Evolutionary conservation across 345 rosid species (phyloP).

Genomic region (Combretum micranthum): DNA sequence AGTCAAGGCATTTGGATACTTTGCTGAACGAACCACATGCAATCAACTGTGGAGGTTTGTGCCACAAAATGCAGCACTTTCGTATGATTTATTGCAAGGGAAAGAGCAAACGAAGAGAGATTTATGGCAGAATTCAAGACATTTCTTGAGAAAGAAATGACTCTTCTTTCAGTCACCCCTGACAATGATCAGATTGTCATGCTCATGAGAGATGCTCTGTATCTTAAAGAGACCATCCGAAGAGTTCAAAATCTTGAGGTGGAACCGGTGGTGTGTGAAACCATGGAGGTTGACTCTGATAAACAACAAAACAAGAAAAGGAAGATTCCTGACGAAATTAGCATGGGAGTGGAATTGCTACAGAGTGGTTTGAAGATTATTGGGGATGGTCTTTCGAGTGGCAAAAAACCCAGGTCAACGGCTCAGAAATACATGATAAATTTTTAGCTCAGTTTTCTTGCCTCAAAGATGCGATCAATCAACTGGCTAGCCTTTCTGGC

Average conservation of each 20-base stretch:
- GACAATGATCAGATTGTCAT: conserved; percentile 40
- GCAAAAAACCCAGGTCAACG: conserved; percentile 34
- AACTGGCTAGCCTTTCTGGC: conserved; percentile 39
- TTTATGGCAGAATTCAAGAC: conserved; percentile 77
- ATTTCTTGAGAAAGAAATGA: conserved; percentile 73
- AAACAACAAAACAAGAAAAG: conserved; percentile 55
- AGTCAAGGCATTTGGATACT: conserved; percentile 67
- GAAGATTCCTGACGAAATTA: conserved; percentile 70
- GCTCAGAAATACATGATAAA: conserved; percentile 46
- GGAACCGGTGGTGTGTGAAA: conserved; percentile 15
- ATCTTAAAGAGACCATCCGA: conserved; percentile 36
- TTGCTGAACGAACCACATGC: conserved; percentile 76
- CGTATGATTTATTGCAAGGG: conserved; percentile 53
- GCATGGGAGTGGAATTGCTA: conserved; percentile 65
- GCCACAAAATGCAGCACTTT: conserved; percentile 75
- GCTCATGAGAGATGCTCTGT: conserved; percentile 50
- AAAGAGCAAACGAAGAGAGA: conserved; percentile 51
- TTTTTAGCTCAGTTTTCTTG: conserved; percentile 49
- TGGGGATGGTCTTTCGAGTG: conserved; percentile 52
- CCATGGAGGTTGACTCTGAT: conserved; percentile 26
- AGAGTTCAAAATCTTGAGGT: conserved; percentile 17
- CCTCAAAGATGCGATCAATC: conserved; percentile 59
- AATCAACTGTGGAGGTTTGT: conserved; percentile 83
- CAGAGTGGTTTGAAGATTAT: conserved; percentile 67
- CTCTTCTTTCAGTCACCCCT: conserved; percentile 30